Conservation (phyloP, 768 basidiomycete genomes). For the Leccinum subgranulosum region DNA sequence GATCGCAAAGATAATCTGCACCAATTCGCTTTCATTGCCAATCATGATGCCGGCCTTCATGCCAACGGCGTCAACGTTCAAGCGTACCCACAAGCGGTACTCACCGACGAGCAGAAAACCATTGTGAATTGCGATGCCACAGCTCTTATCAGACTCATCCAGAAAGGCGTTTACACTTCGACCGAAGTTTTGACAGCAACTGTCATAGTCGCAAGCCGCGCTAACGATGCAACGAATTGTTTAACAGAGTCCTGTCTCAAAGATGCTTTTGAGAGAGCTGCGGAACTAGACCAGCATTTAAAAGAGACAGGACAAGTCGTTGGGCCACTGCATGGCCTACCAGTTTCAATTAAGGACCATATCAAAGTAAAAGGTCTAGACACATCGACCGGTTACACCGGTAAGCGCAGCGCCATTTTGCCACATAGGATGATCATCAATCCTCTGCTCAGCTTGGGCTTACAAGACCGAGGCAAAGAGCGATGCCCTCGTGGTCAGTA, state of each 20-base stretch:
- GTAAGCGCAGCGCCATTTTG: conserved; percentile 6
- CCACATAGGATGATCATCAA: neutral
- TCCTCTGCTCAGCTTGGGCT: conserved; percentile 36
- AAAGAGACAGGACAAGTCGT: conserved; percentile 44
- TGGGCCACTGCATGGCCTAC: conserved; percentile 44
- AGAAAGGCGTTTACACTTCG: conserved; percentile 21
- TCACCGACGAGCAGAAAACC: conserved; percentile 24
- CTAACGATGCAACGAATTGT: conserved; percentile 45
- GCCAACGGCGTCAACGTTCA: conserved; percentile 18
- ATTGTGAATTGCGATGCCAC: conserved; percentile 33
- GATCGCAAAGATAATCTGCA: conserved; percentile 22
- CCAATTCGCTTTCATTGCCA: neutral
- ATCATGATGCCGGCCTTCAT: conserved; percentile 1
- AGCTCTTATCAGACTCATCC: conserved; percentile 19
- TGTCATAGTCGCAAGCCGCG: conserved; percentile 26
- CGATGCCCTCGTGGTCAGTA: conserved; percentile 43
- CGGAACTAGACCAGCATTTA: conserved; percentile 47
- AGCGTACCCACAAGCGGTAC: conserved; percentile 25
- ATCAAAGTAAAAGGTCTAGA: conserved; percentile 43
- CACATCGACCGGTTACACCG: conserved; percentile 34
- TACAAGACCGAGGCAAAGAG: conserved; percentile 34
- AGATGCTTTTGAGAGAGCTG: conserved; percentile 45
- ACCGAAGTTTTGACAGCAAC: conserved; percentile 26
- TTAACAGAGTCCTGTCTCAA: conserved; percentile 58
- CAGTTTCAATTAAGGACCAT: conserved; percentile 47